These are phyloP conservation scores for Lepiota brunneoincarnata DNA, from an alignment of 768 basidiomycete genomes.

Conservation along the genomic window DNA sequence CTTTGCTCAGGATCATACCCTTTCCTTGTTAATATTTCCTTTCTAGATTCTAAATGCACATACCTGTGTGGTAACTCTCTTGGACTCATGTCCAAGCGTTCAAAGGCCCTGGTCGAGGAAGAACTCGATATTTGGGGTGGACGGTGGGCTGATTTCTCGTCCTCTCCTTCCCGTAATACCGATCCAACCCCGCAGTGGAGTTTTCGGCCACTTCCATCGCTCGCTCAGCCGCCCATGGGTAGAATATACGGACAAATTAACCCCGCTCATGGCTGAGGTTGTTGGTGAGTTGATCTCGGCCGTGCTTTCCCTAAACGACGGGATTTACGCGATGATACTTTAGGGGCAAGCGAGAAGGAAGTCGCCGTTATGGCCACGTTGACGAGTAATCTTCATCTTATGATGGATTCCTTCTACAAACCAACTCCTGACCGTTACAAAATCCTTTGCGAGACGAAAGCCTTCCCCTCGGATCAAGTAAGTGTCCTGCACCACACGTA, in stretches of 20 bases:
- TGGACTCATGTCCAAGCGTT: constrained; percentile 75
- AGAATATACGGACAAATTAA: constrained; percentile 67
- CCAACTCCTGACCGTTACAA: constrained; percentile 84
- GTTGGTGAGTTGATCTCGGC: constrained; percentile 56
- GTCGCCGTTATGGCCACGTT: constrained; percentile 95
- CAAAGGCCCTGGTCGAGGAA: constrained; percentile 69
- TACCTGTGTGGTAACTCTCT: constrained; percentile 98
- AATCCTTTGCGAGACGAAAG: constrained; percentile 91
- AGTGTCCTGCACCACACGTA: constrained; percentile 23
- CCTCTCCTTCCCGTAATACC: constrained; percentile 1
- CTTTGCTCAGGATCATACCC: neutral
- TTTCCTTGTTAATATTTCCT: constrained; percentile 3
- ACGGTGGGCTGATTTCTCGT: constrained; percentile 37
- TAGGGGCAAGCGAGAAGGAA: constrained; percentile 86
- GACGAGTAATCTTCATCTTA: constrained; percentile 92
- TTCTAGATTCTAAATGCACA: constrained; percentile 52
- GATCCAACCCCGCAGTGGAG: constrained; percentile 51
- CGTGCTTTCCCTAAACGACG: neutral
- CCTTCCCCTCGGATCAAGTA: constrained; percentile 97
- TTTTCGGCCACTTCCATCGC: constrained; percentile 88
- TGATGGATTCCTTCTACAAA: constrained; percentile 93
- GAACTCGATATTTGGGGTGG: constrained; percentile 85
- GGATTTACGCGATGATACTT: constrained; percentile 22
- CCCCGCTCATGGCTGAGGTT: constrained; percentile 73
- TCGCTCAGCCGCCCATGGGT: constrained; percentile 86